Evolutionary conservation across 257 asterid species (phyloP).

Genomic region (Lycium ferocissimum): DNA sequence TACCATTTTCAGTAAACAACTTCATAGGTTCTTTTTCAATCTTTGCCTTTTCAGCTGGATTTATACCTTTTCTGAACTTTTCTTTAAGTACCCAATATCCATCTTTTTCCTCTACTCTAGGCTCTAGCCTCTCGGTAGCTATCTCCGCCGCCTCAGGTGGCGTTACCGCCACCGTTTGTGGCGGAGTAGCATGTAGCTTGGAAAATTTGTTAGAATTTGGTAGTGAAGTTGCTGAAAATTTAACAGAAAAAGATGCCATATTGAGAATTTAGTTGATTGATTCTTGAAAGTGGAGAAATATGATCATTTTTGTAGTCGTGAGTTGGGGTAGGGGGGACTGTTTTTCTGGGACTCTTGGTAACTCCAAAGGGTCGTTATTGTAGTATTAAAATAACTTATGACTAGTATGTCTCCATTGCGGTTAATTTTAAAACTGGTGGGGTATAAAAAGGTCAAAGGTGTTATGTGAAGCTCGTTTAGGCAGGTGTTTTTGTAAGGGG

Average conservation of each 20-base stretch:
- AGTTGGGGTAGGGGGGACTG: conserved; percentile 33
- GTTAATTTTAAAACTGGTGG: background rate
- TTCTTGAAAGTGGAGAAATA: background rate
- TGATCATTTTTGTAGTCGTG: conserved; percentile 49
- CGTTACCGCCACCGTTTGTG: conserved; percentile 61
- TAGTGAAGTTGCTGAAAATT: conserved; percentile 56
- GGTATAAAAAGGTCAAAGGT: background rate
- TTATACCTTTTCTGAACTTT: conserved; percentile 78
- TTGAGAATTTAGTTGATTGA: background rate
- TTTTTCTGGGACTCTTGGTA: conserved; percentile 60
- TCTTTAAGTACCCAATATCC: conserved; percentile 86
- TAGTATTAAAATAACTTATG: background rate
- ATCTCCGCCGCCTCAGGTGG: conserved; percentile 40
- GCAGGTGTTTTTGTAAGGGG: background rate
- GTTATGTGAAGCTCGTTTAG: background rate
- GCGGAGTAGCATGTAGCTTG: conserved; percentile 63
- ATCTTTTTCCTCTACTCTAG: conserved; percentile 73
- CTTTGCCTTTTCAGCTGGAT: conserved; percentile 90
- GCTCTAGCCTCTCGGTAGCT: conserved; percentile 67
- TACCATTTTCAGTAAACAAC: conserved; percentile 81
- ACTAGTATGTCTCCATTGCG: background rate
- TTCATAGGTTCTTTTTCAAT: conserved; percentile 90
- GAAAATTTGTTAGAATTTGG: conserved; percentile 36
- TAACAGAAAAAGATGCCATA: conserved; percentile 77
- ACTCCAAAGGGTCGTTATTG: conserved; percentile 64